phyloP scores from a whole-genome alignment of 208 protist species.

The Blastocrithidia nonstop region DNA sequence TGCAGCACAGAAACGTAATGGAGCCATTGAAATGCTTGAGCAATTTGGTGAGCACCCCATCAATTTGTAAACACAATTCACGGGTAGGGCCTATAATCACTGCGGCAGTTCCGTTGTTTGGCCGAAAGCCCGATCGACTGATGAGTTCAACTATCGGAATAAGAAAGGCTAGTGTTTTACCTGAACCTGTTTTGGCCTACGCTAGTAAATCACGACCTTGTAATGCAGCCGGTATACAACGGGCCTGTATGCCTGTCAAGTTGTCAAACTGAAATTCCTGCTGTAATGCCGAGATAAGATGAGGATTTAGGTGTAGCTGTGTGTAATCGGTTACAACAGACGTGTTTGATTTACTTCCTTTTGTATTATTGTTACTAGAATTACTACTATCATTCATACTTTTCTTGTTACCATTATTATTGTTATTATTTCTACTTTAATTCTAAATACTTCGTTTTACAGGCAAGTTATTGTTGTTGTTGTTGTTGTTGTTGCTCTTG shows the following conservation, averaged over 20 bases:
- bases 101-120: constrained; percentile 93
- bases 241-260: constrained; percentile 93
- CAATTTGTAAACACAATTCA: constrained; percentile 98
- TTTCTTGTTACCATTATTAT: constrained; percentile 9
- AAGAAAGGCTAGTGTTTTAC: constrained; percentile 98
- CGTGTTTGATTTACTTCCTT: constrained; percentile 7
- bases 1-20: constrained; percentile 82
- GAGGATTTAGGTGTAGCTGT: constrained; percentile 71
- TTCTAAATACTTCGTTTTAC: no score
- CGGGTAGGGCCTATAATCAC: constrained; percentile 97
- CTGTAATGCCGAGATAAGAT: constrained; percentile 64
- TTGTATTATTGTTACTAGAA: constrained; percentile 5
- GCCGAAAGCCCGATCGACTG: constrained; percentile 85
- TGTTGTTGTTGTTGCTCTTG: no score
- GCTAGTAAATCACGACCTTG: constrained; percentile 80
- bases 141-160: constrained; percentile 98
- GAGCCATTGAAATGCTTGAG: constrained; percentile 84
- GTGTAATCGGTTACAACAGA: constrained; percentile 63
- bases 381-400: no score
- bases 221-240: constrained; percentile 80
- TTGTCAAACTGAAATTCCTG: constrained; percentile 87
- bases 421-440: not conserved
- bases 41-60: constrained; percentile 90
- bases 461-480: no score
- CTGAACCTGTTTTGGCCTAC: constrained; percentile 89